A percentile compares a stretch with the other conserved stretches of the same genome.
Evolutionary conservation across 768 basidiomycete genomes (phyloP).

Genomic region (Strobilomyces echinocephalus): DNA sequence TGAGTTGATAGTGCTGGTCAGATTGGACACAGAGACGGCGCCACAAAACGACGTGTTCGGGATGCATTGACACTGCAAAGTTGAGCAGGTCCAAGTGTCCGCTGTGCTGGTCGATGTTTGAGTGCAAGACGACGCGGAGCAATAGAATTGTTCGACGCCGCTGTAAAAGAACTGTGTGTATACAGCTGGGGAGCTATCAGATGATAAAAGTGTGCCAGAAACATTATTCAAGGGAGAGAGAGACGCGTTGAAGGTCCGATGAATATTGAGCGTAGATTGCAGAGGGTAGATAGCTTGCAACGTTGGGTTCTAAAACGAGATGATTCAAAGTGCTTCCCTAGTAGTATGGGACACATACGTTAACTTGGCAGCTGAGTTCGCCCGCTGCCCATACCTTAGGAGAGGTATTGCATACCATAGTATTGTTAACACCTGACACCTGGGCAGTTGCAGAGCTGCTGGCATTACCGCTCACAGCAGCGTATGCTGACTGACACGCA

Average conservation of each 20-base stretch:
- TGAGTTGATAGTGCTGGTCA: conserved; percentile 59
- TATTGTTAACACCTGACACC: conserved; percentile 46
- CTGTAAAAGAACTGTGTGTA: conserved; percentile 72
- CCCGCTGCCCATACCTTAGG: conserved; percentile 73
- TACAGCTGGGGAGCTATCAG: conserved; percentile 52
- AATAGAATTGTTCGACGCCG: conserved; percentile 88
- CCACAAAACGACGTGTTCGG: conserved; percentile 74
- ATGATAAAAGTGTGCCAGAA: conserved; percentile 29
- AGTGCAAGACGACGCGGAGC: conserved; percentile 62
- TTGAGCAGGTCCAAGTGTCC: conserved; percentile 63
- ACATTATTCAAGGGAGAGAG: conserved; percentile 53
- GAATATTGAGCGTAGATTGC: conserved; percentile 70
- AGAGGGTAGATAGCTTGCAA: conserved; percentile 71
- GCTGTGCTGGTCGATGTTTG: conserved; percentile 47
- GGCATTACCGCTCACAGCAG: conserved; percentile 36
- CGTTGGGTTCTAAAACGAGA: conserved; percentile 65
- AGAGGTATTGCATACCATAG: conserved; percentile 65
- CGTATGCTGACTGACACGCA: conserved; percentile 66
- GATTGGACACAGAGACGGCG: conserved; percentile 37
- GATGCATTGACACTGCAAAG: conserved; percentile 72
- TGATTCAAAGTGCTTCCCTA: not conserved
- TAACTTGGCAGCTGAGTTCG: conserved; percentile 81
- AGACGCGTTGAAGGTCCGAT: conserved; percentile 65
- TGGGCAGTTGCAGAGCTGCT: conserved; percentile 28
- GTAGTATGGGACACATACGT: conserved; percentile 47